A percentile compares a stretch with the other conserved stretches of the same genome.
Evolutionary conservation across 202 grass and related monocot species (phyloP).

Genomic region (Carex sylvatica): DNA sequence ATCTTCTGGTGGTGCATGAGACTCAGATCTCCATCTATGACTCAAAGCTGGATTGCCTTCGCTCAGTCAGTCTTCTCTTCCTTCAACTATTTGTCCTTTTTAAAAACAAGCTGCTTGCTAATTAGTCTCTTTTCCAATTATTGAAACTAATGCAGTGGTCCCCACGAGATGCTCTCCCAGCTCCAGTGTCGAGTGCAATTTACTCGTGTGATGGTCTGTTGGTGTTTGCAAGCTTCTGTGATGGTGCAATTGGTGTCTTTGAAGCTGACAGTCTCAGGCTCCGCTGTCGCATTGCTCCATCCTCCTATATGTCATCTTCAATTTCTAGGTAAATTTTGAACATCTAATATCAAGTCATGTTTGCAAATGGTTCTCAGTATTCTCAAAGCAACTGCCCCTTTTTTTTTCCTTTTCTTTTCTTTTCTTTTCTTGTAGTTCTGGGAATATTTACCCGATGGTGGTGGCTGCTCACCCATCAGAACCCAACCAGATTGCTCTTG

Average conservation of each 20-base stretch:
- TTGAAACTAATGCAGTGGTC: constrained; percentile 63
- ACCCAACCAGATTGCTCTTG: constrained; percentile 87
- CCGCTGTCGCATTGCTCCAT: constrained; percentile 78
- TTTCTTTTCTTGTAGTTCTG: constrained; percentile 42
- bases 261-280: constrained; percentile 78
- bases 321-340: constrained; percentile 45
- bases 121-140: constrained; percentile 8
- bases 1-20: constrained; percentile 92
- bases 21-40: constrained; percentile 91
- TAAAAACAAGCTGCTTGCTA: constrained; percentile 8
- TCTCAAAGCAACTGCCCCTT: background rate
- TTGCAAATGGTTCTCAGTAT: background rate
- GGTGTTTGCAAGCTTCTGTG: constrained; percentile 81
- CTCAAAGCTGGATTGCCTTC: constrained; percentile 80
- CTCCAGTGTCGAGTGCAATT: constrained; percentile 94
- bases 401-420: background rate
- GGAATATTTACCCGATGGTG: constrained; percentile 58
- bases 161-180: constrained; percentile 71
- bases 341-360: background rate
- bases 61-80: constrained; percentile 53
- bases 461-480: constrained; percentile 89
- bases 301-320: constrained; percentile 79
- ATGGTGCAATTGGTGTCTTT: constrained; percentile 96
- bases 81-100: background rate
- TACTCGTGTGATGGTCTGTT: constrained; percentile 90